Base-by-base conservation (phyloP, 2,329 filamentous ascomycete species). In the Talaromyces funiculosus region DNA sequence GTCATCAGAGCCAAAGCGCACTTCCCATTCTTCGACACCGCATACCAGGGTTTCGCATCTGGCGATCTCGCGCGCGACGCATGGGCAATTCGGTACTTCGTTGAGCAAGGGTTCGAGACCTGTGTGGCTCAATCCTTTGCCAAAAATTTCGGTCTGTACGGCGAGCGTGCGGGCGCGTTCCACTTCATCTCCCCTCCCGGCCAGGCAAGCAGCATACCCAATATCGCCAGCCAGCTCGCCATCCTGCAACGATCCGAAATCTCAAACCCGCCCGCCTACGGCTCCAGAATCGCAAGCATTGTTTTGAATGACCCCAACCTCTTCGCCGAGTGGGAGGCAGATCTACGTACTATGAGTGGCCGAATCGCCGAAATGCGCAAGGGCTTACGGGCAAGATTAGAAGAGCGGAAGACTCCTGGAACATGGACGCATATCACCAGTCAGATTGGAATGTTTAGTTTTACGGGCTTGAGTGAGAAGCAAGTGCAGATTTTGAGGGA, bases 401-500 rank as follows among this genome's bases (percentile, higher is more conserved):
- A 97, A 78, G 85, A 87, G 71, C 37, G 45, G 8, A 83, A 93
- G 62, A 86, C 85, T 31, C 97, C 94, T 0, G 93, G 93, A 0
- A 93, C 93, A 33, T 99, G 94, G 94, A 90, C 92, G 72, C 94
- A 99, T 78, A 96, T 99, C 74, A 97, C 92, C 16, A 90, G 95
- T 70, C 94, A 99, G 83, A 99, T 99, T 72, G 94, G 94, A 79
- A 99, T 99, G 94, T 99, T 99, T 80, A 93, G 88, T 75, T 99
- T 96, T 61, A 82, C 81, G 0, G 83, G 82, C 0, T 70, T 85
- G 62, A 78, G 63, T 4, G 77, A 80, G 61, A 62, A 70, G 3
- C 81, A 84, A 64, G 81, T 84, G 3, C 66, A 70, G 65, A 67
- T 73, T 51, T 65, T 81, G 62, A 69, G 76, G 33, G 75, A 78